Evolutionary conservation across 169 alveolate species (phyloP), one percentile per base, ranked within the genome.

Genomic region (Cryptosporidium tyzzeri): DNA sequence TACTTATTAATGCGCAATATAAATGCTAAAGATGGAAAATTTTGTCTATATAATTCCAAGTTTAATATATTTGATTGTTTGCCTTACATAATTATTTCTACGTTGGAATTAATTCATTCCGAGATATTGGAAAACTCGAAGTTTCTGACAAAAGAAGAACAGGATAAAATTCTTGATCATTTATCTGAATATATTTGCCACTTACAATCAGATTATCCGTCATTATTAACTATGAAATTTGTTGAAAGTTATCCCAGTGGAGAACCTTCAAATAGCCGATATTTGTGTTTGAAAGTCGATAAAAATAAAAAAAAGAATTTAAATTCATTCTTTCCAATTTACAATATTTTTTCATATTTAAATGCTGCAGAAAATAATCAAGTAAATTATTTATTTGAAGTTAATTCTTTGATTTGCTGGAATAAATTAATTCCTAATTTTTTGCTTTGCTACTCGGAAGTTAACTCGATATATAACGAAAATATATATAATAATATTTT

Each of bases 321-420:
- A 55, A 23, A 37, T 58, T 12, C 62, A 26, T 12, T 80, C 3
- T 6, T 65, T 21, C 80, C 71, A 35, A 58, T 62, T 35, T 29
- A 41, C 26, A 29, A 80, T 65, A 29, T 80, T 45, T 80, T 80
- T 44, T 29, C 75, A 37, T 59, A 39, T 62, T 44, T 80, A 29
- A 62, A 41, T 35, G n/a, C 8, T 1, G 61, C 35, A 21, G 51
- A 61, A 80, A n/a, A 62, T 14, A 3, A 31, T 8, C 35, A 61
- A 21, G 6, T 31, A 29, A 9, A 80, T 59, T 9, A 23, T 18
- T 14, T 35, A 14, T 80, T 62, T 21, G 44, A 53, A 23, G 10
- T 80, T 65, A 80, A 80, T 50, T 65, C 73, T 0, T 16, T 5
- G 5, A 80, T 80, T 18, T 80, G 89, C 18, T 80, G 89, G 89